A percentile compares a stretch with the other conserved stretches of the same genome.
phyloP scores from a whole-genome alignment of 2,329 filamentous ascomycete genomes.

The Diaporthe citrichinensis region DNA sequence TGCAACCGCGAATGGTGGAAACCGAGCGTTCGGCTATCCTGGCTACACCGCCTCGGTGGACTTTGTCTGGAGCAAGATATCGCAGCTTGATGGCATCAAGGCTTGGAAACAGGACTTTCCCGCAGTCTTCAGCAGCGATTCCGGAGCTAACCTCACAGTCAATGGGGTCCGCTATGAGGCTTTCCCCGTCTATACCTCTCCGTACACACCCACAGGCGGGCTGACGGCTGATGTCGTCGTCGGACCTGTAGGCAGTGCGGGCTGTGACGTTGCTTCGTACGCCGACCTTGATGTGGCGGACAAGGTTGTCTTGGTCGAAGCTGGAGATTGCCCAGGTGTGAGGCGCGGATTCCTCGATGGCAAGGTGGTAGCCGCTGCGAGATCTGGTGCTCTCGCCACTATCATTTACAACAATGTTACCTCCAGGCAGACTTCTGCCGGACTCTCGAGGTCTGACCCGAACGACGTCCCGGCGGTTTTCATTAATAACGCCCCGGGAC shows the following conservation, averaged over 20 bases:
- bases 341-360: constrained; percentile 17
- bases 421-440: constrained; percentile 5
- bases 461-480: constrained; percentile 12
- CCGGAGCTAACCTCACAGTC: constrained; percentile 1
- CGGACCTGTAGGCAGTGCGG: constrained; percentile 12
- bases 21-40: constrained; percentile 19
- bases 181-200: constrained; percentile 15
- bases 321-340: constrained; percentile 20
- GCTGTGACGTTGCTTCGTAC: constrained; percentile 15
- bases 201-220: background rate
- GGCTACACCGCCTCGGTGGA: constrained; percentile 21
- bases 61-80: constrained; percentile 20
- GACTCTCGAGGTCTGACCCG: background rate
- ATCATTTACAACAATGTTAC: constrained; percentile 18
- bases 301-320: constrained; percentile 21
- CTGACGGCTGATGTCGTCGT: constrained; percentile 16
- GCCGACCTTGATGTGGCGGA: constrained; percentile 1
- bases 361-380: constrained; percentile 19
- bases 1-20: constrained; percentile 21
- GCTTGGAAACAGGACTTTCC: constrained; percentile 27
- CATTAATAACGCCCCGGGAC: constrained; percentile 13
- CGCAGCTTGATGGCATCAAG: constrained; percentile 3
- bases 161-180: constrained; percentile 8
- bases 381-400: constrained; percentile 18
- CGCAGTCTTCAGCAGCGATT: background rate